Conservation (phyloP, 2,329 filamentous ascomycete genomes). For the Paecilomyces sp. region DNA sequence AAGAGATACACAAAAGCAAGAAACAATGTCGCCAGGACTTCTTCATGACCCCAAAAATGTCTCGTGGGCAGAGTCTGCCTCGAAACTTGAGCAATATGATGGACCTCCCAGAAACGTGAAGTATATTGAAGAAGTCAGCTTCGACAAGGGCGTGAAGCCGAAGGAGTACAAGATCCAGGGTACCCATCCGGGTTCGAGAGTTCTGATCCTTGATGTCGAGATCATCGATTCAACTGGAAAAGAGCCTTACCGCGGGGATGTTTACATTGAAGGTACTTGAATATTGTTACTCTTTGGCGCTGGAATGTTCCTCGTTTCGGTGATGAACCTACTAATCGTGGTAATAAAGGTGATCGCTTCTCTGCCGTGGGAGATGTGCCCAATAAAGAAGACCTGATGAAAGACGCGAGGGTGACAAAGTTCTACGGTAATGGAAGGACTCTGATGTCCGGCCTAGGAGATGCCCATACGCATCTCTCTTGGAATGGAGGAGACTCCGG, state of each 20-base stretch:
- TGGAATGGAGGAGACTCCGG: conserved; percentile 42
- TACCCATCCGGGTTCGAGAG: conserved; percentile 6
- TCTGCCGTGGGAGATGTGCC: conserved; percentile 26
- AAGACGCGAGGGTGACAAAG: conserved; percentile 26
- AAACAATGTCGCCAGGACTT: neutral
- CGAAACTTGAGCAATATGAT: conserved; percentile 8
- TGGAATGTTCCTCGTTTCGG: neutral
- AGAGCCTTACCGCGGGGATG: conserved; percentile 32
- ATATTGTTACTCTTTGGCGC: neutral
- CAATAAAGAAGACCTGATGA: conserved; percentile 17
- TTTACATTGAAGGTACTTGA: conserved; percentile 29
- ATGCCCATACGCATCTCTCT: conserved; percentile 43
- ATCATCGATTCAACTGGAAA: conserved; percentile 35
- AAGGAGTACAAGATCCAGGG: conserved; percentile 24
- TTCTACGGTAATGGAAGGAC: conserved; percentile 38
- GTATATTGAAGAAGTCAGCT: conserved; percentile 20
- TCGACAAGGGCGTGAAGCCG: conserved; percentile 24
- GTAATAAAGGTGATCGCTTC: conserved; percentile 22
- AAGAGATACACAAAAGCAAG: neutral
- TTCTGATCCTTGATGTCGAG: conserved; percentile 32
- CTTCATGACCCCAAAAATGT: neutral
- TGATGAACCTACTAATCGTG: neutral
- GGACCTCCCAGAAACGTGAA: conserved; percentile 18
- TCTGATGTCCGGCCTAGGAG: conserved; percentile 44
- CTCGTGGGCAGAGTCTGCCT: neutral